phyloP scores from a whole-genome alignment of 192 early-diverging fungal species.

The Coemansia sp. region DNA sequence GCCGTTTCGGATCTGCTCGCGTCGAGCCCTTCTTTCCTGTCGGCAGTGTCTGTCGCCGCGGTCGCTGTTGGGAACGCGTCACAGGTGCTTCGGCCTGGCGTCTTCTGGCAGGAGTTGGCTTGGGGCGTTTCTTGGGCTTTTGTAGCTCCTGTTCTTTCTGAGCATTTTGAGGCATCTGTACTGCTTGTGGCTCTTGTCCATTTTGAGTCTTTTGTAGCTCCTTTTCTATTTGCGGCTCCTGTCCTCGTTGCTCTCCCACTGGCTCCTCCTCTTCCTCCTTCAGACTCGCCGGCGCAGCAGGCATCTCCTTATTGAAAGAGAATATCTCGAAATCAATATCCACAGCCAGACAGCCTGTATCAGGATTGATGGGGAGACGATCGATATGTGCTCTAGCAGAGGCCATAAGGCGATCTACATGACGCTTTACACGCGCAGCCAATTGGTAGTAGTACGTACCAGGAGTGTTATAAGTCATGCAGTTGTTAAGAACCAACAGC shows the following conservation, averaged over 20 bases:
- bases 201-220: not conserved
- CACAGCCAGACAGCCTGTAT: constrained; percentile 28
- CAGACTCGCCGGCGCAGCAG: constrained; percentile 3
- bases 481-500: constrained; percentile 37
- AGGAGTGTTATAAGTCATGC: constrained; percentile 50
- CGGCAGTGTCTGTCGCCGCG: not conserved
- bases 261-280: not conserved
- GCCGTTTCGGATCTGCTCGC: constrained; percentile 5
- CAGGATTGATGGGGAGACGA: constrained; percentile 33
- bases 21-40: not conserved
- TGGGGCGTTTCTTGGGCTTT: not conserved
- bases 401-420: constrained; percentile 24
- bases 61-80: too few species aligned
- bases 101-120: not conserved
- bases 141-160: not conserved
- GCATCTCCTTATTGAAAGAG: constrained; percentile 12
- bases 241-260: not conserved
- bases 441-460: constrained; percentile 46
- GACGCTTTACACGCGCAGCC: constrained; percentile 33
- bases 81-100: not conserved
- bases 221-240: too few species aligned
- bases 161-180: not conserved
- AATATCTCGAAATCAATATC: constrained; percentile 32
- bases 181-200: not conserved
- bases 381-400: constrained; percentile 6